Conservation (phyloP, 2,329 filamentous ascomycete genomes). For the Corniculantispora saksenae region DNA sequence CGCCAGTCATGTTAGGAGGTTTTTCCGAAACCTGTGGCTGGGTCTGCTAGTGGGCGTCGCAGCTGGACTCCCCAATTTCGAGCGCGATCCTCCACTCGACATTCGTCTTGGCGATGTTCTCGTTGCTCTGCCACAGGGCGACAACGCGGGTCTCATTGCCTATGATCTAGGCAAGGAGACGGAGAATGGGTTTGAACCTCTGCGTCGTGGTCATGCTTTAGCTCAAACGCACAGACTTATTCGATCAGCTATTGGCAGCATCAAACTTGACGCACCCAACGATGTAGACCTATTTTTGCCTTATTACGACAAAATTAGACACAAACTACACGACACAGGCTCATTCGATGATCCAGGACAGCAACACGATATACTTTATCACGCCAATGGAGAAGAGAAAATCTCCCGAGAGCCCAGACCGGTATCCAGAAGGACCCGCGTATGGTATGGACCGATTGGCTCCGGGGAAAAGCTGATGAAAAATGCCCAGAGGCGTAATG, state of each 20-base stretch:
- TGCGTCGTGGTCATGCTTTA: slow-evolving; percentile 29
- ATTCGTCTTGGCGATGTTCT: slow-evolving; percentile 41
- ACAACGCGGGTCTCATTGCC: slow-evolving; percentile 30
- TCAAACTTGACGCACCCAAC: slow-evolving; percentile 29
- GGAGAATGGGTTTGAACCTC: slow-evolving; percentile 27
- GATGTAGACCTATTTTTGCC: slow-evolving; percentile 25
- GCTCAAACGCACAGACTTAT: slow-evolving; percentile 33
- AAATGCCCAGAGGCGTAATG: slow-evolving; percentile 27
- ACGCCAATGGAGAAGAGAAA: no score
- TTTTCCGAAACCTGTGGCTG: slow-evolving; percentile 38
- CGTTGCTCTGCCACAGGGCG: slow-evolving; percentile 29
- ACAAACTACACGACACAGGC: slow-evolving; percentile 26
- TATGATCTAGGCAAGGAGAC: slow-evolving; percentile 39
- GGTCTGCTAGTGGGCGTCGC: slow-evolving; percentile 38
- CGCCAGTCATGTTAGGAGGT: slow-evolving; percentile 33
- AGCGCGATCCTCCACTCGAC: slow-evolving; percentile 28
- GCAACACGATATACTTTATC: slow-evolving; percentile 29
- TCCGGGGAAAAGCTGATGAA: slow-evolving; percentile 33
- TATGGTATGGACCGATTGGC: slow-evolving; percentile 37
- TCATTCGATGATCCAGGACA: slow-evolving; percentile 36
- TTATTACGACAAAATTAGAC: slow-evolving; percentile 28
- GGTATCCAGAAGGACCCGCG: slow-evolving; percentile 28
- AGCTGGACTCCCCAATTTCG: slow-evolving; percentile 33
- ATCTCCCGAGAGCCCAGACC: no score
- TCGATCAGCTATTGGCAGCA: slow-evolving; percentile 35